Conservation (phyloP, 805 yeast genomes). For the Sugiyamaella boreocaroliniensis region DNA sequence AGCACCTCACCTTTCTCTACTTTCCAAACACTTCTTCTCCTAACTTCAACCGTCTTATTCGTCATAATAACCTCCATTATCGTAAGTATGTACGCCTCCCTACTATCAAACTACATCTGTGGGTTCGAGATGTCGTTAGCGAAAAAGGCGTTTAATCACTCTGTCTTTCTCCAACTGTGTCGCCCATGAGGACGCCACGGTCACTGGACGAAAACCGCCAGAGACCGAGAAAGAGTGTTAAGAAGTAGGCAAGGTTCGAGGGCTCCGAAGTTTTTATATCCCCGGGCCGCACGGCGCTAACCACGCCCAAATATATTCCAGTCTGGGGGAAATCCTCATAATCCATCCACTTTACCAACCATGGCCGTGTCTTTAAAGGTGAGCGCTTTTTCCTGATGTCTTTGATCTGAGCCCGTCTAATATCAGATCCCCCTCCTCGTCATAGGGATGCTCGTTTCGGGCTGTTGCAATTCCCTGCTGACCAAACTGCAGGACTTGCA, state of each 20-base stretch:
- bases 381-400: neutral
- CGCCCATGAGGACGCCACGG: neutral
- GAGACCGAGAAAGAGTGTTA: neutral
- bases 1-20: no score
- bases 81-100: neutral
- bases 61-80: neutral
- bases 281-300: neutral
- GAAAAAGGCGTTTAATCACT: neutral
- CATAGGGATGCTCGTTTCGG: conserved; percentile 57
- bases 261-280: neutral
- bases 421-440: conserved; percentile 23
- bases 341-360: no score
- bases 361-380: neutral
- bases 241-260: neutral
- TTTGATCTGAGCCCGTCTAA: neutral
- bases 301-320: neutral
- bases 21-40: no score
- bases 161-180: neutral
- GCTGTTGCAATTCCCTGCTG: conserved; percentile 65
- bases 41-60: no score
- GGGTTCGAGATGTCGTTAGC: conserved; percentile 3
- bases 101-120: conserved; percentile 6
- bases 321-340: no score
- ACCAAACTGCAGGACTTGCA: conserved; percentile 74
- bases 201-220: neutral